Evolutionary conservation across 352 stramenopile species (phyloP).

Genomic region (Phytophthora pisi): DNA sequence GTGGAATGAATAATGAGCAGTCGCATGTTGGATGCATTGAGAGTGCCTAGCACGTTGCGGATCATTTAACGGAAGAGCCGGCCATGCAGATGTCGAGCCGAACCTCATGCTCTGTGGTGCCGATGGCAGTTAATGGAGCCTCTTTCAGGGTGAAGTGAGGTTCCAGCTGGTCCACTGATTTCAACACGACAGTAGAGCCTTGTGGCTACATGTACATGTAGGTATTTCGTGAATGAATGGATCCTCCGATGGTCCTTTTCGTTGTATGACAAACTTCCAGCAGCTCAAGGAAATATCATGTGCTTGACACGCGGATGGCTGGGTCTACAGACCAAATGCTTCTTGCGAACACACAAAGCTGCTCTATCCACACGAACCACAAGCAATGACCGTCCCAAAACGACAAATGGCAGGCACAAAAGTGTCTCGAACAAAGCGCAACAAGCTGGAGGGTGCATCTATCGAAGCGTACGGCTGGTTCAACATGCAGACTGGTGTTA

Average conservation of each 20-base stretch:
- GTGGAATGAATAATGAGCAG: conserved; percentile 9
- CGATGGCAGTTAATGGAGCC: conserved; percentile 10
- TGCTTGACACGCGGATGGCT: conserved; percentile 1
- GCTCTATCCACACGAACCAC: conserved; percentile 12
- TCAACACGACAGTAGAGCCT: conserved; percentile 1
- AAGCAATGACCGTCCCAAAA: background rate
- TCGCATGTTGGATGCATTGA: conserved; percentile 3
- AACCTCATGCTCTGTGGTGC: conserved; percentile 19
- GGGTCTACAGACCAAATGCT: conserved; percentile 7
- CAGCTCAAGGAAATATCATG: conserved; percentile 9
- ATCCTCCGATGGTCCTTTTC: too few relatives aligned
- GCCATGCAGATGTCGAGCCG: conserved; percentile 19
- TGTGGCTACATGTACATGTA: background rate
- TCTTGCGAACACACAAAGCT: conserved; percentile 5
- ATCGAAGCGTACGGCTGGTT: background rate
- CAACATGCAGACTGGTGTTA: background rate
- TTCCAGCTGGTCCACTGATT: conserved; percentile 21
- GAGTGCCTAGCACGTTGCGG: background rate
- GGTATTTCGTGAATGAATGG: too few relatives aligned
- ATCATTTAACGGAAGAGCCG: conserved; percentile 17
- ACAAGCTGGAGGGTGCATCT: too few relatives aligned
- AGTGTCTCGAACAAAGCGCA: too few relatives aligned
- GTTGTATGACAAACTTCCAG: conserved; percentile 16
- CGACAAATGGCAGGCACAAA: background rate
- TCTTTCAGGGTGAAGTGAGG: background rate